Percentiles rank a stretch among this genome's conserved stretches.
Evolutionary conservation across 139 green algal genomes (phyloP).

Genomic region (Penium margaritaceum): DNA sequence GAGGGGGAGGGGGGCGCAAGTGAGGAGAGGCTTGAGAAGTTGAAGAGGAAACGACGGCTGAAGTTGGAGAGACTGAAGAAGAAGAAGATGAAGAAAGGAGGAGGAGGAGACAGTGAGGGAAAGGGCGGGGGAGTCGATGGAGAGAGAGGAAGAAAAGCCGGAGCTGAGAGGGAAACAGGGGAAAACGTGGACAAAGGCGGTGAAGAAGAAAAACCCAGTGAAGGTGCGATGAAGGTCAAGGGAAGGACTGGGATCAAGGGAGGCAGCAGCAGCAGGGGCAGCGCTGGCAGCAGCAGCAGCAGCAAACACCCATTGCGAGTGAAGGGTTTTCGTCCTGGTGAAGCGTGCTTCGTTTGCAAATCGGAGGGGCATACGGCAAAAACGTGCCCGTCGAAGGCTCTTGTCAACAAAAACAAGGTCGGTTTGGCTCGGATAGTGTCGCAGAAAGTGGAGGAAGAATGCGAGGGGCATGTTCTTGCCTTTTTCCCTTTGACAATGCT

Average conservation of each 20-base stretch:
- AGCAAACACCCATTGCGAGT: not conserved
- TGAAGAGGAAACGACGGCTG: not conserved
- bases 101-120: slow-evolving; percentile 5
- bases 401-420: too few species aligned
- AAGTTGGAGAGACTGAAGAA: slow-evolving; percentile 21
- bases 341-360: too few species aligned
- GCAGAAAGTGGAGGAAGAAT: too few species aligned
- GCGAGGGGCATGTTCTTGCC: too few species aligned
- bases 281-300: too few species aligned
- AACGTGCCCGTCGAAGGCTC: too few species aligned
- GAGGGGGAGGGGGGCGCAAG: not conserved
- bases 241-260: not conserved
- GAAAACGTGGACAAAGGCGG: not conserved
- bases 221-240: not conserved
- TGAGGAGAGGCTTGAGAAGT: not conserved
- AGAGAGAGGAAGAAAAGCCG: not conserved
- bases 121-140: not conserved
- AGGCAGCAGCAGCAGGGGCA: too few species aligned
- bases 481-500: too few species aligned
- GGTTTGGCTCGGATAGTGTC: too few species aligned
- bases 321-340: not conserved
- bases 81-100: slow-evolving; percentile 15
- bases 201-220: not conserved
- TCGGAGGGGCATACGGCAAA: too few species aligned
- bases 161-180: not conserved